phyloP scores from a whole-genome alignment of 306 rosid species.

The Bauhinia variegata region DNA sequence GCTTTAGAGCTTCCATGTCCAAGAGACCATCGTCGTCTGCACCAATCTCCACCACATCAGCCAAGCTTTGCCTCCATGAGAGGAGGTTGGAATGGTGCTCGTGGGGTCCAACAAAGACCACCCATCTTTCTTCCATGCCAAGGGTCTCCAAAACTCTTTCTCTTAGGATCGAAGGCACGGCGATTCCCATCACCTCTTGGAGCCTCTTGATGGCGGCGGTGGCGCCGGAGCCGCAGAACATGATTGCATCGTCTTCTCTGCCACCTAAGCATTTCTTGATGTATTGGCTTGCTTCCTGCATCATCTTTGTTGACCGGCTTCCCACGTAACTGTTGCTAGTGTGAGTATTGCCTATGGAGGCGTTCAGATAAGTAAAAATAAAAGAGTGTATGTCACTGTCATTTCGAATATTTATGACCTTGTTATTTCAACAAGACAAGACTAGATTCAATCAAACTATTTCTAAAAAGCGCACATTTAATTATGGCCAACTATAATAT shows the following conservation, averaged over 20 bases:
- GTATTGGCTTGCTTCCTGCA: conserved; percentile 57
- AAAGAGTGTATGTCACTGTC: too few species aligned
- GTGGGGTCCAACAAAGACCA: conserved; percentile 79
- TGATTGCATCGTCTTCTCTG: conserved; percentile 56
- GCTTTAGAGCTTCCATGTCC: conserved; percentile 57
- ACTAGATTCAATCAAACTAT: too few species aligned
- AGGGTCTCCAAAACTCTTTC: conserved; percentile 46
- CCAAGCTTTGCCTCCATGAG: conserved; percentile 84
- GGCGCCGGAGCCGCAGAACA: conserved; percentile 79
- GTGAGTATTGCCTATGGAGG: conserved; percentile 66
- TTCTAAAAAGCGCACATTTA: too few species aligned
- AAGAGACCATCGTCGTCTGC: conserved; percentile 59
- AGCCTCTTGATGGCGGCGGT: conserved; percentile 82
- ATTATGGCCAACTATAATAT: too few species aligned
- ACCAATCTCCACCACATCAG: conserved; percentile 78
- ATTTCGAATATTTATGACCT: too few species aligned
- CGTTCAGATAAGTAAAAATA: too few species aligned
- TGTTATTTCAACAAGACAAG: too few species aligned
- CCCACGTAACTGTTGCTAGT: conserved; percentile 82
- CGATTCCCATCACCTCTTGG: conserved; percentile 83
- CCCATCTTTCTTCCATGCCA: conserved; percentile 64
- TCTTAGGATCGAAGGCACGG: conserved; percentile 63
- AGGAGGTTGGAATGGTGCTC: conserved; percentile 92
- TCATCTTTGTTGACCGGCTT: conserved; percentile 62
- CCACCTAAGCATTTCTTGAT: conserved; percentile 76